Evolutionary conservation across 306 rosid species (phyloP).

Genomic region (Crotalaria pallida): DNA sequence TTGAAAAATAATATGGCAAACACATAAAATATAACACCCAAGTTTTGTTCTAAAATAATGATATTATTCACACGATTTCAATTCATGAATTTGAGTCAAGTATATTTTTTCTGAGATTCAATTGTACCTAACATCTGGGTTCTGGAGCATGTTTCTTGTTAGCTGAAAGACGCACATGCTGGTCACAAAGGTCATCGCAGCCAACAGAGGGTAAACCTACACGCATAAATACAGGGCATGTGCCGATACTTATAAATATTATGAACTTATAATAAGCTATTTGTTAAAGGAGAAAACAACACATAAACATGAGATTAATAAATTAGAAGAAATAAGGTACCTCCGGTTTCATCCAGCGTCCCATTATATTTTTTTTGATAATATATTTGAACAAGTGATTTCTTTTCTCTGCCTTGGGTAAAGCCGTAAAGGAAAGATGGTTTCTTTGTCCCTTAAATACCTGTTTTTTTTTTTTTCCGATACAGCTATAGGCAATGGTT

Average conservation of each 20-base stretch:
- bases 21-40: too few relatives aligned
- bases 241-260: neutral
- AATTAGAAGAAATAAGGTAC: conserved; percentile 20
- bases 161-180: conserved; percentile 60
- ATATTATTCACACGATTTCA: neutral
- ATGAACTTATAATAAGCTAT: neutral
- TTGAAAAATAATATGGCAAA: too few relatives aligned
- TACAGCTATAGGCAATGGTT: neutral
- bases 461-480: too few relatives aligned
- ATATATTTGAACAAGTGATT: conserved; percentile 8
- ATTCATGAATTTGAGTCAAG: neutral
- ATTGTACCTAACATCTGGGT: conserved; percentile 79
- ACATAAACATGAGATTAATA: neutral
- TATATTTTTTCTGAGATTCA: neutral
- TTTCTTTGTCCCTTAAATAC: neutral
- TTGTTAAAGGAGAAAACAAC: neutral
- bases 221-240: neutral
- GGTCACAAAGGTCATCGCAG: conserved; percentile 81
- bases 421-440: neutral
- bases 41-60: neutral
- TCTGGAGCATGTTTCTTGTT: conserved; percentile 49
- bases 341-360: conserved; percentile 95
- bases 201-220: conserved; percentile 79
- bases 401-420: neutral
- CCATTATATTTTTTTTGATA: too few relatives aligned